These are phyloP conservation scores for Dissophora ornata DNA, from an alignment of 192 early-diverging fungal species.

Conservation along the genomic window DNA sequence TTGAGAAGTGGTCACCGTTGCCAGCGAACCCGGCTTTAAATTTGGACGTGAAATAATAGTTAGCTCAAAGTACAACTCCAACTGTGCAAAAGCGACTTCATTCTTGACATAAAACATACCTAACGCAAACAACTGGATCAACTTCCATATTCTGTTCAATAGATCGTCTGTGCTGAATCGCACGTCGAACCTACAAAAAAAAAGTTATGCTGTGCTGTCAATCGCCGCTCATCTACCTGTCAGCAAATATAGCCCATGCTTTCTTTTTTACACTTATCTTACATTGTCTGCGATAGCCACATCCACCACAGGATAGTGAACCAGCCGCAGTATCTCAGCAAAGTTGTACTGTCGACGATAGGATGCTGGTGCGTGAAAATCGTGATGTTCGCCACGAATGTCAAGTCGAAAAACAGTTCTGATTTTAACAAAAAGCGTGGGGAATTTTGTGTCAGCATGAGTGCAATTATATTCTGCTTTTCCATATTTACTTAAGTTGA, in stretches of 20 bases:
- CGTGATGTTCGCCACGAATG: slow-evolving; percentile 61
- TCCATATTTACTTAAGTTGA: too few species aligned
- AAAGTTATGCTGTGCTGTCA: background rate
- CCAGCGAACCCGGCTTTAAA: slow-evolving; percentile 34
- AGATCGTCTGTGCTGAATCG: slow-evolving; percentile 46
- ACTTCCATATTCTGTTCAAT: slow-evolving; percentile 48
- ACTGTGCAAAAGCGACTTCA: too few species aligned
- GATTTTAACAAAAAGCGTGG: too few species aligned
- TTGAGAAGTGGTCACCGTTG: slow-evolving; percentile 37
- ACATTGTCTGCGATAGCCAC: slow-evolving; percentile 60
- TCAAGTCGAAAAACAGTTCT: slow-evolving; percentile 63
- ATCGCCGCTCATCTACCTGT: background rate
- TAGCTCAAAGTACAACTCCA: too few species aligned
- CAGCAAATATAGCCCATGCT: too few species aligned
- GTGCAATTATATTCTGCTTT: too few species aligned
- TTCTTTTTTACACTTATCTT: background rate
- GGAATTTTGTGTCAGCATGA: too few species aligned
- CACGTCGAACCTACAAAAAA: slow-evolving; percentile 32
- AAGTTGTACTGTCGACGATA: slow-evolving; percentile 50
- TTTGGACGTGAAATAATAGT: too few species aligned
- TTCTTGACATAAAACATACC: slow-evolving; percentile 19
- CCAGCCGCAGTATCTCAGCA: slow-evolving; percentile 56
- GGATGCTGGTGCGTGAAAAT: slow-evolving; percentile 60
- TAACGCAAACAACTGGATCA: slow-evolving; percentile 37
- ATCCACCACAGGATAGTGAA: slow-evolving; percentile 62